Conservation (phyloP, 345 rosid genomes). For the Trapa incisa region DNA sequence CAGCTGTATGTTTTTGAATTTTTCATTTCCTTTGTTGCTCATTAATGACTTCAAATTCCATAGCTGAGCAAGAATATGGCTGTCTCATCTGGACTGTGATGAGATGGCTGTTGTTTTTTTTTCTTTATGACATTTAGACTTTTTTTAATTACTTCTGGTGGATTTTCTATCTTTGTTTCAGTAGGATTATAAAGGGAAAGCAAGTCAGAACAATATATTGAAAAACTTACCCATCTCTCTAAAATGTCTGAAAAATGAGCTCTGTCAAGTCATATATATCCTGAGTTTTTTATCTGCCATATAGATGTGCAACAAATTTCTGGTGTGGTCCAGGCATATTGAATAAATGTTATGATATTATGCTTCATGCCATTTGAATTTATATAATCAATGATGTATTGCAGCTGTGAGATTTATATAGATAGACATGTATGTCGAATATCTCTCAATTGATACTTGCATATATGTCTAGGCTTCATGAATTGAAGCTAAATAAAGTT, state of each 20-base stretch:
- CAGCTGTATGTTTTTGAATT: constrained; percentile 57
- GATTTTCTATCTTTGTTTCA: background rate
- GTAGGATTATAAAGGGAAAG: background rate
- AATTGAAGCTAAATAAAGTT: background rate
- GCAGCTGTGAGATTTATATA: background rate
- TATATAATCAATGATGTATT: background rate
- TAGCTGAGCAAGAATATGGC: background rate
- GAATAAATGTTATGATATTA: background rate
- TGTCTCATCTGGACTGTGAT: background rate
- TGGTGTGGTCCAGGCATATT: background rate
- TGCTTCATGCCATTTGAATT: background rate
- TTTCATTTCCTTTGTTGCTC: background rate
- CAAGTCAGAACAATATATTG: background rate
- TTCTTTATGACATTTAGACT: background rate
- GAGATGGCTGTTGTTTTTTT: background rate
- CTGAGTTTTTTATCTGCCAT: background rate
- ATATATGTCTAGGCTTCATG: too few species aligned
- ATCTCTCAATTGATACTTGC: background rate
- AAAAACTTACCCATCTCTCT: background rate
- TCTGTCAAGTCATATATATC: background rate
- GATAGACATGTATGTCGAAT: background rate
- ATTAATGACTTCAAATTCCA: background rate
- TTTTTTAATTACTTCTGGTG: background rate
- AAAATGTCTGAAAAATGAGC: background rate
- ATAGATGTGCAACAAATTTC: background rate